Evolutionary conservation across 2,329 filamentous ascomycete genomes (phyloP).

Genomic region (Penicillium concentricum): DNA sequence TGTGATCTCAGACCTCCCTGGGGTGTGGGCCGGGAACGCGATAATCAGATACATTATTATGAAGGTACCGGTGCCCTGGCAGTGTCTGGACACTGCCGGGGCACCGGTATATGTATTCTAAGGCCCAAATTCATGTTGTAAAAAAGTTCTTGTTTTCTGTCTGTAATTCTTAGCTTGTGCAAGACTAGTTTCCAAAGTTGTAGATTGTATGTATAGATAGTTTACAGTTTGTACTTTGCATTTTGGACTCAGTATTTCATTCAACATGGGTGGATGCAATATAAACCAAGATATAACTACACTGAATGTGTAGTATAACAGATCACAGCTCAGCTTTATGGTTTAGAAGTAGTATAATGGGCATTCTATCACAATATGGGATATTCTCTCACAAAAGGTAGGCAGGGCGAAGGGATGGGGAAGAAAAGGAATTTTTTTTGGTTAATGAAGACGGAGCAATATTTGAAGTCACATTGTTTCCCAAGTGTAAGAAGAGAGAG

Average conservation of each 20-base stretch:
- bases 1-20: neutral
- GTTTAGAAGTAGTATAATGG: neutral
- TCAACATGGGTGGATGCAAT: neutral
- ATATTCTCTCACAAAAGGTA: neutral
- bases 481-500: neutral
- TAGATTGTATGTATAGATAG: neutral
- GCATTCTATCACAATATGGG: no score
- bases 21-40: neutral
- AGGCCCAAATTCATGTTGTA: neutral
- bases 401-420: no score
- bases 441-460: no score
- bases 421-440: no score
- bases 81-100: neutral
- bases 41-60: slow-evolving; percentile 4
- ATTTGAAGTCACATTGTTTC: neutral
- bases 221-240: neutral
- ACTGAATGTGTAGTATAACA: neutral
- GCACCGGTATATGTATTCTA: slow-evolving; percentile 8
- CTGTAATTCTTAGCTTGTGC: neutral
- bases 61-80: neutral
- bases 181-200: neutral
- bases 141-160: neutral
- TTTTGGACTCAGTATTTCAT: neutral
- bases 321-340: neutral
- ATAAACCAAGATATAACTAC: neutral